These are phyloP conservation scores for Knufia petricola DNA, from an alignment of 2,329 filamentous ascomycete genomes.

Conservation along the genomic window DNA sequence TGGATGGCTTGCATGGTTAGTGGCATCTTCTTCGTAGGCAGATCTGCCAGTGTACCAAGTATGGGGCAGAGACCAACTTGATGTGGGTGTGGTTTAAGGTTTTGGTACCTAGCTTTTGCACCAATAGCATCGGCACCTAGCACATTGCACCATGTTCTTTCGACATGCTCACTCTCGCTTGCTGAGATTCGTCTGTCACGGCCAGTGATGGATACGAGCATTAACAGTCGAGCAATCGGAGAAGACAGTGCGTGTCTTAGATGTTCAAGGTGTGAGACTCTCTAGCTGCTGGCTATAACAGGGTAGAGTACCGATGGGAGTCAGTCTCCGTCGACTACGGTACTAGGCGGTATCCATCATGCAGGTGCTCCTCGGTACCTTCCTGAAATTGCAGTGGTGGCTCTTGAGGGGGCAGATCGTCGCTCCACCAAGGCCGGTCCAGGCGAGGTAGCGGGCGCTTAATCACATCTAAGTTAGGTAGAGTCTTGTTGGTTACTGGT, in stretches of 20 bases:
- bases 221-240: neutral
- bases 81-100: neutral
- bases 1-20: neutral
- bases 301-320: neutral
- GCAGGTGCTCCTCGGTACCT: too few relatives aligned
- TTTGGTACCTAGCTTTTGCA: neutral
- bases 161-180: constrained; percentile 1
- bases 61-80: neutral
- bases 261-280: too few relatives aligned
- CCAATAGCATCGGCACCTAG: neutral
- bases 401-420: neutral
- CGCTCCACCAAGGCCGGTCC: neutral
- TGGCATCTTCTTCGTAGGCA: neutral
- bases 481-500: too few relatives aligned
- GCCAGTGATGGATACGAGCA: too few relatives aligned
- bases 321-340: too few relatives aligned
- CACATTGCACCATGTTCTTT: neutral
- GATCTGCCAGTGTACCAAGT: too few relatives aligned
- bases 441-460: neutral
- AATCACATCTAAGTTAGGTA: too few relatives aligned
- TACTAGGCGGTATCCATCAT: too few relatives aligned
- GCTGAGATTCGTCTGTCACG: neutral
- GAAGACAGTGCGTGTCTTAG: too few relatives aligned
- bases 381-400: neutral
- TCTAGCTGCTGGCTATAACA: too few relatives aligned